Conservation (phyloP, 352 stramenopile species). For the Pythium diclinum region DNA sequence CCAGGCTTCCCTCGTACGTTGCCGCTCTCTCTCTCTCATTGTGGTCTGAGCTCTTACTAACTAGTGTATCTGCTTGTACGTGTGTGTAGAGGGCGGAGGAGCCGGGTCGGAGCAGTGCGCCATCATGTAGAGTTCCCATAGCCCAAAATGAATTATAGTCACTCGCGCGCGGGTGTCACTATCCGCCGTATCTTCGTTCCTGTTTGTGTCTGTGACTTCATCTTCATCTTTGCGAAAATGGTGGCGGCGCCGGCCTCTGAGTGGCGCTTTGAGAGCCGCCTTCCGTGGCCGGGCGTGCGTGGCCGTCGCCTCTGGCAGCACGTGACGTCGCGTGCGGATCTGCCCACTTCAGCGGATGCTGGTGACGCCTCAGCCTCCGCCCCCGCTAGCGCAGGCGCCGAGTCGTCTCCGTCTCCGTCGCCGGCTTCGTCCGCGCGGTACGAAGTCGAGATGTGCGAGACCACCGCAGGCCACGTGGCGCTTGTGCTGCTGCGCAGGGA, state of each 20-base stretch:
- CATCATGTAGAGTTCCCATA: conserved; percentile 44
- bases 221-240: conserved; percentile 7
- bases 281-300: conserved; percentile 51
- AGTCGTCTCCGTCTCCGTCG: neutral
- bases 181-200: neutral
- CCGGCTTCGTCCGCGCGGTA: conserved; percentile 25
- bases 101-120: conserved; percentile 71
- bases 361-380: neutral
- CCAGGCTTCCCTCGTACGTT: conserved; percentile 70
- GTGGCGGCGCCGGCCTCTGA: conserved; percentile 9
- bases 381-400: conserved; percentile 7
- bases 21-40: neutral
- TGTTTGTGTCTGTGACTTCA: neutral
- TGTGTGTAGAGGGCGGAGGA: conserved; percentile 40
- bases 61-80: conserved; percentile 9
- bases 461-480: conserved; percentile 52
- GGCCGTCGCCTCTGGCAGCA: conserved; percentile 35
- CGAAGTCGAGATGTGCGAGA: conserved; percentile 53
- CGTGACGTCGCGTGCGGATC: conserved; percentile 1
- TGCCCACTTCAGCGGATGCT: neutral
- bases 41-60: neutral
- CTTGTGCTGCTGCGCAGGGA: conserved; percentile 45
- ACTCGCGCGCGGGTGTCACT: conserved; percentile 10
- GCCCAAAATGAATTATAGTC: conserved; percentile 7
- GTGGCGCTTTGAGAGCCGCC: conserved; percentile 32